Percentiles rank a stretch among this genome's conserved stretches.
phyloP scores from a whole-genome alignment of 2,329 filamentous ascomycete species.

The Colletotrichum sp. region DNA sequence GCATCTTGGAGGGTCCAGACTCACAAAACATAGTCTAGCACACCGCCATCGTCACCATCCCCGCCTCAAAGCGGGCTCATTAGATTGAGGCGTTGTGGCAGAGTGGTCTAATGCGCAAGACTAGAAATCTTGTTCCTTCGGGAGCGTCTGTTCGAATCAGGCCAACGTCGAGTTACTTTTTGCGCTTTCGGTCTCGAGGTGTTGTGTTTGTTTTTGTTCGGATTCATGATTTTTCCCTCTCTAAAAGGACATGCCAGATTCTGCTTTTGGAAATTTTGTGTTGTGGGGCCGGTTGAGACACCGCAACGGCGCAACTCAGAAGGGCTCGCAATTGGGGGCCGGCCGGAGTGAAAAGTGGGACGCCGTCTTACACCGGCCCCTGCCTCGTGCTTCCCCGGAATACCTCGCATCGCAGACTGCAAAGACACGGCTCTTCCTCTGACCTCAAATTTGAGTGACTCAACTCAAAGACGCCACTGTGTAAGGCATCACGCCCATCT shows the following conservation, averaged over 20 bases:
- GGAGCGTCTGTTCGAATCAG: neutral
- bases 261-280: neutral
- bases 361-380: neutral
- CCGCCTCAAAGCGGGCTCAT: neutral
- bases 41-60: rapidly evolving
- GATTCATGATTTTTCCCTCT: rapidly evolving
- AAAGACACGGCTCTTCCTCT: neutral
- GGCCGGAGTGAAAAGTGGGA: neutral
- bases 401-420: neutral
- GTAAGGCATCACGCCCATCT: neutral
- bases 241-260: neutral
- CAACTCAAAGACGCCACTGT: neutral
- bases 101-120: slow-evolving; percentile 1
- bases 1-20: neutral
- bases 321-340: neutral
- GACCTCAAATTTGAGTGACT: neutral
- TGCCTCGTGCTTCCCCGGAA: neutral
- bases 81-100: slow-evolving; percentile 1
- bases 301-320: neutral
- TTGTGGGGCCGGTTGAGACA: neutral
- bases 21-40: neutral
- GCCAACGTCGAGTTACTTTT: neutral
- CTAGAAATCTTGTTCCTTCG: neutral
- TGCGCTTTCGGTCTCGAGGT: neutral
- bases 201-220: neutral